Percentiles rank a stretch among this genome's conserved stretches.
These are phyloP conservation scores for Haematococcus lacustris DNA, from an alignment of 139 green algal genomes.

Conservation along the genomic window DNA sequence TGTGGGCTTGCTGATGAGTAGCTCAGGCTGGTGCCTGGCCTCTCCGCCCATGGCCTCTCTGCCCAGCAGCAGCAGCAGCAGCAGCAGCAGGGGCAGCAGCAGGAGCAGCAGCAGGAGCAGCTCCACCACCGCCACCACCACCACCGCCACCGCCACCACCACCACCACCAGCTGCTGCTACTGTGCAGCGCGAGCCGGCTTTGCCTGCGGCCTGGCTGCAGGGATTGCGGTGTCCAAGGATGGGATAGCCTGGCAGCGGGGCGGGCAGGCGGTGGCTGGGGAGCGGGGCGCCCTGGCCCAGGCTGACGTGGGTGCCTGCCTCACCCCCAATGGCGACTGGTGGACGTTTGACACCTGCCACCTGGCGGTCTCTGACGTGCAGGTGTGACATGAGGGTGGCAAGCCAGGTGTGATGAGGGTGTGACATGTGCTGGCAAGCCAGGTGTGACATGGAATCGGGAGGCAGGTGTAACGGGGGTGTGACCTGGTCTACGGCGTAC, in stretches of 20 bases:
- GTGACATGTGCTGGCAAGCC: neutral
- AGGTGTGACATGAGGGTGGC: too few relatives aligned
- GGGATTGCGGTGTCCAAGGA: constrained; percentile 51
- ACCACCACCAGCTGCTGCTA: neutral
- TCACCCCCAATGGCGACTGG: constrained; percentile 75
- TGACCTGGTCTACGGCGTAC: too few relatives aligned
- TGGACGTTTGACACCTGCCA: constrained; percentile 87
- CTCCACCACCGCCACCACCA: too few relatives aligned
- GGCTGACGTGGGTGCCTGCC: constrained; percentile 54
- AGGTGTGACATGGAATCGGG: neutral
- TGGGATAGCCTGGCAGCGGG: constrained; percentile 63
- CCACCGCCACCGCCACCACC: too few relatives aligned
- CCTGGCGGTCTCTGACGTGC: constrained; percentile 77
- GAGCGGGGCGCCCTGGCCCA: constrained; percentile 21
- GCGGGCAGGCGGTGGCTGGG: constrained; percentile 38
- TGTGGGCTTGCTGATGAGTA: neutral
- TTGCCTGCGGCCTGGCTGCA: neutral
- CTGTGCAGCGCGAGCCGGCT: too few relatives aligned
- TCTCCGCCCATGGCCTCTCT: neutral
- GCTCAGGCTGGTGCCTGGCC: neutral
- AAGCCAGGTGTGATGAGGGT: neutral
- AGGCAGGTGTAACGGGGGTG: too few relatives aligned
- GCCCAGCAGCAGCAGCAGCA: neutral
- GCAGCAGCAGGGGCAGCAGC: neutral
- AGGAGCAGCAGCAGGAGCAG: neutral